Conservation (phyloP, 2,329 filamentous ascomycete species). For the Capronia coronata region DNA sequence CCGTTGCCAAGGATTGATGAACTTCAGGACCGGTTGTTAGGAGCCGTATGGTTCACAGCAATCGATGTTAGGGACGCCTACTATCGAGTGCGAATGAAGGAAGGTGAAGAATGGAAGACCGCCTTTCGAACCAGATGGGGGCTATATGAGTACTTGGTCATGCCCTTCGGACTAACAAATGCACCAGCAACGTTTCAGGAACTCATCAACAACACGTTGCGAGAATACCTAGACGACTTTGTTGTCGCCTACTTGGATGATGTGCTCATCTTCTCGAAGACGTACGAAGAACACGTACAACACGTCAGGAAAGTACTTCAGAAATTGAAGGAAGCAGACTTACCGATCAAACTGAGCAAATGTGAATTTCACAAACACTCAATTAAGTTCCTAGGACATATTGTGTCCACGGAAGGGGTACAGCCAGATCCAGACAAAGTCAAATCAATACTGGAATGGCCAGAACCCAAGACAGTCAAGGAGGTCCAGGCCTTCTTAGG, state of each 20-base stretch:
- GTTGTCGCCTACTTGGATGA: slow-evolving; percentile 22
- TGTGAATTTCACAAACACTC: too few relatives aligned
- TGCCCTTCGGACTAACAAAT: slow-evolving; percentile 25
- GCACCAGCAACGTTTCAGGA: slow-evolving; percentile 19
- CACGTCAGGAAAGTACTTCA: too few relatives aligned
- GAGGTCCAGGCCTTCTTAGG: too few relatives aligned
- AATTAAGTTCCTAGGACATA: too few relatives aligned
- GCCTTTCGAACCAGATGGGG: slow-evolving; percentile 21
- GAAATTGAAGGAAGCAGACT: too few relatives aligned
- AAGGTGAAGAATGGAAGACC: slow-evolving; percentile 25
- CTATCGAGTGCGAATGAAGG: slow-evolving; percentile 13
- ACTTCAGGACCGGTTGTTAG: background rate
- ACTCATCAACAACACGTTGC: slow-evolving; percentile 23
- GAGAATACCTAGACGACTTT: slow-evolving; percentile 16
- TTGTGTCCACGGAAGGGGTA: too few relatives aligned
- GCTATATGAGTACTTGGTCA: slow-evolving; percentile 25
- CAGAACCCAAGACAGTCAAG: too few relatives aligned
- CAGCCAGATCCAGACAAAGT: too few relatives aligned
- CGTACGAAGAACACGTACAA: too few relatives aligned
- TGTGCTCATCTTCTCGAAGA: slow-evolving; percentile 26
- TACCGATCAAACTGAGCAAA: too few relatives aligned
- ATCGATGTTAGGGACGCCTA: slow-evolving; percentile 24
- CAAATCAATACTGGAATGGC: too few relatives aligned
- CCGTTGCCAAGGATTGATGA: background rate
- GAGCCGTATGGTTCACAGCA: slow-evolving; percentile 20